Evolutionary conservation across 208 protist genomes (phyloP).

Genomic region (Kentomonas sorsogonicus): DNA sequence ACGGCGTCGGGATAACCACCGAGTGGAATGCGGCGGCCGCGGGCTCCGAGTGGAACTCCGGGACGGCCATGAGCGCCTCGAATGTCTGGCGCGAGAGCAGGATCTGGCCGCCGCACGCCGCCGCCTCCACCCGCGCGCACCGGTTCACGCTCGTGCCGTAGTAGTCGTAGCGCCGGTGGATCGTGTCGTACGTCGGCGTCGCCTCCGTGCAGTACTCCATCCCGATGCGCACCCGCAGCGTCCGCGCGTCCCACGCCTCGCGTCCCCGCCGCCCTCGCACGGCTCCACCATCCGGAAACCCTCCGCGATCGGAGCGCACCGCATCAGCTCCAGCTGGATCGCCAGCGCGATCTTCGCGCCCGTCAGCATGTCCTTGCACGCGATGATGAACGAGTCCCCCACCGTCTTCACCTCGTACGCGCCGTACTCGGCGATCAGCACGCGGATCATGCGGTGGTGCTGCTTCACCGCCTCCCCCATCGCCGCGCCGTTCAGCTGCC

Average conservation of each 20-base stretch:
- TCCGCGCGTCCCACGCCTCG: slow-evolving; percentile 29
- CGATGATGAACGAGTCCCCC: slow-evolving; percentile 83
- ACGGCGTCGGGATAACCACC: slow-evolving; percentile 28
- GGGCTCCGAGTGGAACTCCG: slow-evolving; percentile 52
- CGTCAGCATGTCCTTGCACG: slow-evolving; percentile 43
- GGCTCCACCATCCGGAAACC: slow-evolving; percentile 53
- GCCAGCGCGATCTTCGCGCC: slow-evolving; percentile 58
- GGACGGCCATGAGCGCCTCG: slow-evolving; percentile 48
- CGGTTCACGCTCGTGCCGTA: slow-evolving; percentile 84
- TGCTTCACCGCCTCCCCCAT: slow-evolving; percentile 60
- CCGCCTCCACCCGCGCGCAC: slow-evolving; percentile 62
- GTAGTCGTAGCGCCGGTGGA: slow-evolving; percentile 82
- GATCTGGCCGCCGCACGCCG: slow-evolving; percentile 77
- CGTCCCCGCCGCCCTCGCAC: slow-evolving; percentile 44
- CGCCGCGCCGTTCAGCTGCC: slow-evolving; percentile 37
- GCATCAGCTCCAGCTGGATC: slow-evolving; percentile 76
- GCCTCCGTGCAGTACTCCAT: slow-evolving; percentile 73
- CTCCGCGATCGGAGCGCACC: slow-evolving; percentile 37
- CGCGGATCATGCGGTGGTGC: slow-evolving; percentile 62
- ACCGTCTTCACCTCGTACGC: slow-evolving; percentile 83
- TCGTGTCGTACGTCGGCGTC: slow-evolving; percentile 48
- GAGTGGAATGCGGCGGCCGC: slow-evolving; percentile 32
- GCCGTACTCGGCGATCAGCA: slow-evolving; percentile 50
- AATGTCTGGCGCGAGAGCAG: slow-evolving; percentile 61
- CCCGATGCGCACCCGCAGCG: slow-evolving; percentile 57